These are phyloP conservation scores for Saccharomyces hybrid DNA, from an alignment of 1,139 yeast species.

Conservation along the genomic window DNA sequence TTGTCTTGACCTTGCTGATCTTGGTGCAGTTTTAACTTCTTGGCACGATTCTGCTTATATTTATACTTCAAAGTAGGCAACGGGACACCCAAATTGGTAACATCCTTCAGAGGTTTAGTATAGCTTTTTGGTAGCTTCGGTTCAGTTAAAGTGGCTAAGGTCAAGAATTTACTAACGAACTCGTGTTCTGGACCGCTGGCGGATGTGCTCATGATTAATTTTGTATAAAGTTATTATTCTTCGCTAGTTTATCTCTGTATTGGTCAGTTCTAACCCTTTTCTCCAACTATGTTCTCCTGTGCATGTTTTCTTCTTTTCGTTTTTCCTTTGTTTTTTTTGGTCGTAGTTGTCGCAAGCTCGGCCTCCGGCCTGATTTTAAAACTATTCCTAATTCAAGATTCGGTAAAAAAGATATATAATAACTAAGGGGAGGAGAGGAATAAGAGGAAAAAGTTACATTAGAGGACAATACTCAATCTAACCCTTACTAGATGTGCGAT, in stretches of 20 bases:
- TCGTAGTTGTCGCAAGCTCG: neutral
- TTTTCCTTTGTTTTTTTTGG: neutral
- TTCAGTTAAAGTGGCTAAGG: constrained; percentile 27
- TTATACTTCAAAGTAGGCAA: constrained; percentile 33
- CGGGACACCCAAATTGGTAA: constrained; percentile 29
- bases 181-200: constrained; percentile 22
- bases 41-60: constrained; percentile 19
- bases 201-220: neutral
- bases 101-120: constrained; percentile 26
- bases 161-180: constrained; percentile 28
- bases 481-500: constrained; percentile 3
- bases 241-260: neutral
- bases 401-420: neutral
- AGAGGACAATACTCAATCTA: neutral
- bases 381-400: neutral
- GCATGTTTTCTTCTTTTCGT: neutral
- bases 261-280: neutral
- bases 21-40: constrained; percentile 5
- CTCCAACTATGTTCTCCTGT: neutral
- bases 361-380: neutral
- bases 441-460: neutral
- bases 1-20: constrained; percentile 3
- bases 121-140: constrained; percentile 23
- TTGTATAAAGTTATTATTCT: neutral
- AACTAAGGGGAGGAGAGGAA: neutral